Percentiles rank a stretch among this genome's conserved stretches.
Conservation (phyloP, 768 basidiomycete species). For the Boletus tylopilopsis region DNA sequence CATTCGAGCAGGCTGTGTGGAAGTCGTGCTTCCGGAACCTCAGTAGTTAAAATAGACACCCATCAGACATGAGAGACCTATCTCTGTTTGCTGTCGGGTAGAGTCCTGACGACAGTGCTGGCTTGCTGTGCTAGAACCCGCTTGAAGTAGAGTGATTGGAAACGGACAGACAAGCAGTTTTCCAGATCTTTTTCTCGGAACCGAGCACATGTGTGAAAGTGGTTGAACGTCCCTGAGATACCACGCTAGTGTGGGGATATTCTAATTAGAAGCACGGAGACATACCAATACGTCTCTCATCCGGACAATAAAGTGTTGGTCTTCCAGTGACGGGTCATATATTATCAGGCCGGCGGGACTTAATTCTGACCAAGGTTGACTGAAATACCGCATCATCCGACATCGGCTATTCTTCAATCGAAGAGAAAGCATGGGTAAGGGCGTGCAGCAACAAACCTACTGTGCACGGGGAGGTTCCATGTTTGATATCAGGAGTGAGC, state of each 20-base stretch:
- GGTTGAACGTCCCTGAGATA: background rate
- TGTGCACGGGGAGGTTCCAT: background rate
- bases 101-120: background rate
- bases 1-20: slow-evolving; percentile 6
- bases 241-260: background rate
- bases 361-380: background rate
- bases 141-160: background rate
- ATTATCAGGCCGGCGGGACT: background rate
- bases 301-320: too few species aligned
- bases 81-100: background rate
- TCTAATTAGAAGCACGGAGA: background rate
- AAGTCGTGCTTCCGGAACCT: background rate
- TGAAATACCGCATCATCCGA: background rate
- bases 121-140: background rate
- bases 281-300: background rate
- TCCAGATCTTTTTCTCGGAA: background rate
- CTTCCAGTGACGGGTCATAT: background rate
- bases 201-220: slow-evolving; percentile 1
- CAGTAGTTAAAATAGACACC: slow-evolving; percentile 1
- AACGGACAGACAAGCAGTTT: too few species aligned
- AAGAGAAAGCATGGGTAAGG: too few species aligned
- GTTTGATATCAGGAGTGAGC: background rate
- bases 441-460: background rate
- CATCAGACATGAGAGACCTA: background rate
- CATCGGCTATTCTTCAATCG: too few species aligned